A percentile compares a stretch with the other conserved stretches of the same genome.
phyloP scores from a whole-genome alignment of 2,329 filamentous ascomycete species.

The Trichoderma endophyticum region DNA sequence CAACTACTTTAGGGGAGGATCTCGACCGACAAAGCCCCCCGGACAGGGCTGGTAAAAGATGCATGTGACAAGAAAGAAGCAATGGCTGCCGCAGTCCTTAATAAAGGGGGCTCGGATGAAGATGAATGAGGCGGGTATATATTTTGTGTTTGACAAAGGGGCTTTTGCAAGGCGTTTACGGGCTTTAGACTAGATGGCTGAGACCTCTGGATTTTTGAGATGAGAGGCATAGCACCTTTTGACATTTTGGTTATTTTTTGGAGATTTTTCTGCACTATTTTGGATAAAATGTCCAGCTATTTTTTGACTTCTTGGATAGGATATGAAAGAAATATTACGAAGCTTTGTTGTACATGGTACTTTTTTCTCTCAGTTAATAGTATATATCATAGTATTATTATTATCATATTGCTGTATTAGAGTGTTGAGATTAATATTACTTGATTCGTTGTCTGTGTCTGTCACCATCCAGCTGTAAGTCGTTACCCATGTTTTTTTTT shows the following conservation, averaged over 20 bases:
- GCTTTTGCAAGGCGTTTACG: constrained; percentile 22
- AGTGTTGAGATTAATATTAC: not conserved
- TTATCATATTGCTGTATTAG: not conserved
- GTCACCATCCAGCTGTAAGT: not conserved
- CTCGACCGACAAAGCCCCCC: constrained; percentile 29
- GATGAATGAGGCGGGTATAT: not conserved
- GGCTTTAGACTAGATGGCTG: constrained; percentile 16
- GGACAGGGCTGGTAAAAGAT: constrained; percentile 39
- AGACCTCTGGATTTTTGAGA: not conserved
- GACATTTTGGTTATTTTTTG: not conserved
- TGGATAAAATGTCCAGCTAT: not conserved
- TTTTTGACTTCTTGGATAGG: constrained; percentile 6
- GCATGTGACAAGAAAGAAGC: not conserved
- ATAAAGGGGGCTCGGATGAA: not conserved
- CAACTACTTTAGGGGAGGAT: constrained; percentile 53
- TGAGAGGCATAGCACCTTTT: not conserved
- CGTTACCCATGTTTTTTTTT: not conserved
- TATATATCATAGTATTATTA: not conserved
- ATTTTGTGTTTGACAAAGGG: constrained; percentile 12
- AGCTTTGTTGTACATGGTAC: not conserved
- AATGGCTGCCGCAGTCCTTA: not conserved
- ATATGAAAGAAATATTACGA: constrained; percentile 12
- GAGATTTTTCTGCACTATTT: not conserved
- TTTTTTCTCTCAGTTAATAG: not conserved
- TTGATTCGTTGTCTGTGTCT: not conserved